Percentiles rank a stretch among this genome's conserved stretches.
Conservation (phyloP, 176 grass and related monocot genomes). For the Bothriochloa decipiens region DNA sequence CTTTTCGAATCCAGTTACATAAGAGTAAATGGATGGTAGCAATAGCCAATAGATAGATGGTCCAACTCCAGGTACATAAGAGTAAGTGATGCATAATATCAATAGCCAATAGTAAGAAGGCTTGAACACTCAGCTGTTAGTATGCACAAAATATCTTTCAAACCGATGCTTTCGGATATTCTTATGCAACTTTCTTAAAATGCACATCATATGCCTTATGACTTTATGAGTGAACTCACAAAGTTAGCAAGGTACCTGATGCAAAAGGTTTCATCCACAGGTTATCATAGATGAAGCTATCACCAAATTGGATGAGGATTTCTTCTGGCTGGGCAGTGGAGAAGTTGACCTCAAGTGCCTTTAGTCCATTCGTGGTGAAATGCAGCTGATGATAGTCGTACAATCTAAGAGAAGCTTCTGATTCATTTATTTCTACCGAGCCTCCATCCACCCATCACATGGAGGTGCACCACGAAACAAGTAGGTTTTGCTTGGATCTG, state of each 20-base stretch:
- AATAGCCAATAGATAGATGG: neutral
- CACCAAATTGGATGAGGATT: conserved; percentile 75
- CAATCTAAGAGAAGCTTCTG: conserved; percentile 17
- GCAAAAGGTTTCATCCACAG: conserved; percentile 38
- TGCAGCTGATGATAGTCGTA: conserved; percentile 59
- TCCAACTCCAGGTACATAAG: neutral
- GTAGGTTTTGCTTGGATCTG: conserved; percentile 63
- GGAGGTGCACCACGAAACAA: conserved; percentile 10
- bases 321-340: conserved; percentile 93
- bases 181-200: conserved; percentile 13
- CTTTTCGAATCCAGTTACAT: conserved; percentile 1
- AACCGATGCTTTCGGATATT: neutral
- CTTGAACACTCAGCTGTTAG: conserved; percentile 3
- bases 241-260: conserved; percentile 36
- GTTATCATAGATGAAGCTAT: conserved; percentile 97
- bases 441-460: conserved; percentile 32
- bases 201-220: neutral
- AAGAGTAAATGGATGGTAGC: neutral
- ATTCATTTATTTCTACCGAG: neutral
- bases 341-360: conserved; percentile 86
- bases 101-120: neutral
- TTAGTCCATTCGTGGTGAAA: conserved; percentile 87
- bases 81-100: neutral
- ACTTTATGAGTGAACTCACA: conserved; percentile 7
- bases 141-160: neutral